These are phyloP conservation scores for Tolypocladium ophioglossoides DNA, from an alignment of 2,329 filamentous ascomycete genomes.

Conservation along the genomic window DNA sequence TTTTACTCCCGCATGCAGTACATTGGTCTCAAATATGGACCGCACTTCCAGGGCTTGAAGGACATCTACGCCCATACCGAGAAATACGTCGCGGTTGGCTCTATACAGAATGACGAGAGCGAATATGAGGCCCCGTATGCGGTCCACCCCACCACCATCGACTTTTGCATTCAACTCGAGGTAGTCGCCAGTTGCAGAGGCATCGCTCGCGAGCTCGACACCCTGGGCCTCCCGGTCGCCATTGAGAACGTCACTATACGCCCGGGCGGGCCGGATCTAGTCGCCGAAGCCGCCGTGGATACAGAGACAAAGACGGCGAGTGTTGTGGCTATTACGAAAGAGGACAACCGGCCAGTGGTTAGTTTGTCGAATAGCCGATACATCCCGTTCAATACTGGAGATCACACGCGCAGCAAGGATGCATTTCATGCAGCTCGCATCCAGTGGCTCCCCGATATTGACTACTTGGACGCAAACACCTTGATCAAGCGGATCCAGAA, in stretches of 20 bases:
- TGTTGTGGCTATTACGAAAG: no score
- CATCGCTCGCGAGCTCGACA: neutral
- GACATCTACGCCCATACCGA: slow-evolving; percentile 2
- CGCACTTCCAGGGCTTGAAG: slow-evolving; percentile 2
- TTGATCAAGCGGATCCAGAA: neutral
- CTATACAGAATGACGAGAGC: neutral
- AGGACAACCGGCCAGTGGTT: no score
- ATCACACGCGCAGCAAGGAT: neutral
- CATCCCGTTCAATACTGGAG: neutral
- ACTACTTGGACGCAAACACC: neutral
- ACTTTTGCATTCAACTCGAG: slow-evolving; percentile 2
- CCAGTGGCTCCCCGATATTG: slow-evolving; percentile 2
- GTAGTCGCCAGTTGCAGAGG: slow-evolving; percentile 2
- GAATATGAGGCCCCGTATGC: slow-evolving; percentile 1
- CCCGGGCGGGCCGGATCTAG: neutral
- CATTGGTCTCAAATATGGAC: slow-evolving; percentile 4
- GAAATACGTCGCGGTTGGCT: neutral
- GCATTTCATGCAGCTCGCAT: neutral
- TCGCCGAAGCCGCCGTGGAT: no score
- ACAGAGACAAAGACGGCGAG: no score
- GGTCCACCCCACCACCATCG: slow-evolving; percentile 3
- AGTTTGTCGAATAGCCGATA: no score
- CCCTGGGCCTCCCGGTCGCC: slow-evolving; percentile 1
- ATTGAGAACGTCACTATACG: slow-evolving; percentile 1
- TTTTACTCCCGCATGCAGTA: neutral